Percentiles rank a stretch among this genome's conserved stretches.
These are phyloP conservation scores for Bipolaris sorokiniana DNA, from an alignment of 2,329 filamentous ascomycete genomes.

Conservation along the genomic window DNA sequence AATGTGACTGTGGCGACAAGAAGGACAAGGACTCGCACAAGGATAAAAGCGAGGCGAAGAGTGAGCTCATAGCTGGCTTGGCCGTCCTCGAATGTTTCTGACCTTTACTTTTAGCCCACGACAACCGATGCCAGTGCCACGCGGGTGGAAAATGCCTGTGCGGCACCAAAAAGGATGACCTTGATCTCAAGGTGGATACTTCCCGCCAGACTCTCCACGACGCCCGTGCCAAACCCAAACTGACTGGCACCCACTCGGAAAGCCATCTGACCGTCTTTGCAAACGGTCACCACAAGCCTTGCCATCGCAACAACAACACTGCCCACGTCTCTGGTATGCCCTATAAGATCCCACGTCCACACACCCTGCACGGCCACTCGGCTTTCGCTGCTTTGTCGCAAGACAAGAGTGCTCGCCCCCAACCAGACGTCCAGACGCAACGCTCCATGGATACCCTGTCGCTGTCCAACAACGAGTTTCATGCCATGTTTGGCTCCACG, in stretches of 20 bases:
- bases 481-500: conserved; percentile 44
- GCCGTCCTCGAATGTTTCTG: conserved; percentile 36
- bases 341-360: conserved; percentile 64
- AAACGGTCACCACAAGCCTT: conserved; percentile 69
- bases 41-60: conserved; percentile 52
- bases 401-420: conserved; percentile 29
- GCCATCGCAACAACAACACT: conserved; percentile 68
- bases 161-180: conserved; percentile 62
- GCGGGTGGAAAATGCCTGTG: conserved; percentile 67
- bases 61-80: conserved; percentile 46
- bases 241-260: conserved; percentile 65
- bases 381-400: conserved; percentile 39
- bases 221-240: conserved; percentile 61
- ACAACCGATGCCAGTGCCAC: conserved; percentile 59
- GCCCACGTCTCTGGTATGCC: conserved; percentile 67
- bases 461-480: conserved; percentile 47
- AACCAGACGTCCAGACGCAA: conserved; percentile 30
- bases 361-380: conserved; percentile 44
- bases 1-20: conserved; percentile 97
- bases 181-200: conserved; percentile 54
- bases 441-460: conserved; percentile 47
- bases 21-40: conserved; percentile 64
- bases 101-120: conserved; percentile 42
- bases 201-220: conserved; percentile 53
- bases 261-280: conserved; percentile 65